phyloP scores from a whole-genome alignment of 2,329 filamentous ascomycete species.

The Fusarium verticillioides region DNA sequence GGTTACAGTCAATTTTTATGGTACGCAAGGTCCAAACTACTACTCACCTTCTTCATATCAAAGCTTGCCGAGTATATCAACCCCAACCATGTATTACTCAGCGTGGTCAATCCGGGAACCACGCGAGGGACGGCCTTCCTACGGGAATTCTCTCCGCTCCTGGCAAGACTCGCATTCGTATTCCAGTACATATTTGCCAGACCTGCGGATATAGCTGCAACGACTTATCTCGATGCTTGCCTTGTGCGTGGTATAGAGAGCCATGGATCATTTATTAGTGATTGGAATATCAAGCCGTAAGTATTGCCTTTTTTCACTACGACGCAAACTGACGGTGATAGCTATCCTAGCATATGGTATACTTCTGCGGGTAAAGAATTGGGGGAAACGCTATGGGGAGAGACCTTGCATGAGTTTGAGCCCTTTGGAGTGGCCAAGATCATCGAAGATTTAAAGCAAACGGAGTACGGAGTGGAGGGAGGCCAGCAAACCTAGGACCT shows the following conservation, averaged over 20 bases:
- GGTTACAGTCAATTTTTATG: background rate
- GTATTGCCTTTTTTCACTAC: background rate
- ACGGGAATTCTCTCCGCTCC: background rate
- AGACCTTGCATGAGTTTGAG: background rate
- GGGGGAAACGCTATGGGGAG: background rate
- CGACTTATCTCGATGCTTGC: background rate
- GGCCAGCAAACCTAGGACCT: too few species aligned
- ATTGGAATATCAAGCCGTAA: background rate
- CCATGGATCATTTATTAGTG: background rate
- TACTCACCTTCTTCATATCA: rapidly evolving
- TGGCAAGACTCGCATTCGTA: background rate
- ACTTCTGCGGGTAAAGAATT: rapidly evolving
- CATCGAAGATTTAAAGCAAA: background rate
- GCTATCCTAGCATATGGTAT: background rate
- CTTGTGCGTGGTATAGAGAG: background rate
- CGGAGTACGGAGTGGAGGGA: too few species aligned
- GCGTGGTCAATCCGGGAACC: background rate
- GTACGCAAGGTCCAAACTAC: background rate
- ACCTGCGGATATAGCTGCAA: background rate
- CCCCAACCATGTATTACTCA: background rate
- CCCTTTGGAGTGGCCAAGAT: rapidly evolving
- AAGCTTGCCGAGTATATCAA: background rate
- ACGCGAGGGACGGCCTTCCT: background rate
- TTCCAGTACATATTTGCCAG: background rate
- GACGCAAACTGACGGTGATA: background rate